Evolutionary conservation across 768 basidiomycete genomes (phyloP).

Genomic region (Rhizopogon salebrosus): DNA sequence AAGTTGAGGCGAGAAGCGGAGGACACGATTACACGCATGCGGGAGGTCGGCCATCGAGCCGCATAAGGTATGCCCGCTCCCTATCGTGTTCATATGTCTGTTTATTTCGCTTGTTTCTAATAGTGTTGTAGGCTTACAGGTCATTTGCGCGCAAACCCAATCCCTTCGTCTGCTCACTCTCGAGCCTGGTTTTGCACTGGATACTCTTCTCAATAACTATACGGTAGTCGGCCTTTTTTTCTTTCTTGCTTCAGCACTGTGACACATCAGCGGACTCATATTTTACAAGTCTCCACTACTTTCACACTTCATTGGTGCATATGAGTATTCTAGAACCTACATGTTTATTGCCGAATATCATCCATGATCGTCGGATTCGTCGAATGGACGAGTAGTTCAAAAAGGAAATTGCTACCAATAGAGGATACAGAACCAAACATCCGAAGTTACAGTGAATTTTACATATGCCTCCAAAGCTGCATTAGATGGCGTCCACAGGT

Average conservation of each 20-base stretch:
- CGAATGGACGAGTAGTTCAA: neutral
- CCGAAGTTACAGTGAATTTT: neutral
- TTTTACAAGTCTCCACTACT: neutral
- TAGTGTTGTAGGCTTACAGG: neutral
- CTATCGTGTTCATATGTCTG: neutral
- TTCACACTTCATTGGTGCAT: neutral
- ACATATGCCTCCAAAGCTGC: neutral
- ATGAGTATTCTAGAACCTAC: neutral
- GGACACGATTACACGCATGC: constrained; percentile 37
- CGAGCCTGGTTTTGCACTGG: neutral
- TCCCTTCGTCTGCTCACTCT: neutral
- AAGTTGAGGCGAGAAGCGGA: constrained; percentile 46
- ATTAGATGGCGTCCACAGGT: constrained; percentile 1
- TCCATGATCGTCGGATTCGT: too few relatives aligned
- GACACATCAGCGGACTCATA: neutral
- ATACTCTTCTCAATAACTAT: neutral
- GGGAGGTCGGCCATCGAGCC: constrained; percentile 2
- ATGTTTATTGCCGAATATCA: neutral
- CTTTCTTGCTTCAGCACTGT: neutral
- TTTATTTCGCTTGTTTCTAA: too few relatives aligned
- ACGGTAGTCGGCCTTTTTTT: neutral
- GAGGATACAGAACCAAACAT: neutral
- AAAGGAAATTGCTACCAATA: neutral
- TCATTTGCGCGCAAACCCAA: neutral
- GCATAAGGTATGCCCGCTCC: constrained; percentile 1